Base-by-base conservation (phyloP, 306 rosid genomes). In the Alnus rubra region DNA sequence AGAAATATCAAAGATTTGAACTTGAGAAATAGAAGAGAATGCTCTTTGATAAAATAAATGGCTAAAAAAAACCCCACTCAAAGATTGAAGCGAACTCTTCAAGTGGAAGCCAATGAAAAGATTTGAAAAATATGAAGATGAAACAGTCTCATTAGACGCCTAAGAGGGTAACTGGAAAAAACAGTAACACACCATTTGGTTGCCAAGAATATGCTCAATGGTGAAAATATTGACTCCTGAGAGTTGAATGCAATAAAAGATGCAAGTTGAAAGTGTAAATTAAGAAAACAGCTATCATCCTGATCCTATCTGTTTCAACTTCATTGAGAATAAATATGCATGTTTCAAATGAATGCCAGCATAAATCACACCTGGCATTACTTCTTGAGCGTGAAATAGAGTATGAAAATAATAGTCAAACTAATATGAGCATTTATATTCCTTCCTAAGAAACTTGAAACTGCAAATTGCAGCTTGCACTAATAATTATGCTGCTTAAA, bases 211-310 rank as follows among this genome's bases (percentile, higher is more conserved):
- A 67, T 13, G 49, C 71, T 67, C 14, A 67, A 39, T 67, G 71
- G 71, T 65, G 10, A 33, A 45, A 31, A 31, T 63, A 33, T 31
- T 63, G 47, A 15, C 44, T 62, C 42, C 18, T 12, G 69, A n/a
- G 51, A 59, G 16, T 18, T 53, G 74, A 74, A 51, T 42, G 54
- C 42, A 49, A 50, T 69, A 53, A 53, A 62, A 59, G 12, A 51
- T 49, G 71, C 35, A 35, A 74, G 62, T 70, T 33, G 45, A 3
- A 78, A 74, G 83, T 69, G 54, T 65, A 15, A 35, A 37, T 51
- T 35, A 75, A 31, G 76, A 50, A 80, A 76, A 80, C 71, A 55
- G 78, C 28, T 71, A 80, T 51, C 49, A 62, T 59, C 48, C 63
- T 47, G 30, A 75, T 44, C 28, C 62, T 30, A 62, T 39, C 45